Percentiles rank a stretch among this genome's conserved stretches.
These are phyloP conservation scores for Globisporangium uncinulatum DNA, from an alignment of 352 stramenopile genomes.

Conservation along the genomic window DNA sequence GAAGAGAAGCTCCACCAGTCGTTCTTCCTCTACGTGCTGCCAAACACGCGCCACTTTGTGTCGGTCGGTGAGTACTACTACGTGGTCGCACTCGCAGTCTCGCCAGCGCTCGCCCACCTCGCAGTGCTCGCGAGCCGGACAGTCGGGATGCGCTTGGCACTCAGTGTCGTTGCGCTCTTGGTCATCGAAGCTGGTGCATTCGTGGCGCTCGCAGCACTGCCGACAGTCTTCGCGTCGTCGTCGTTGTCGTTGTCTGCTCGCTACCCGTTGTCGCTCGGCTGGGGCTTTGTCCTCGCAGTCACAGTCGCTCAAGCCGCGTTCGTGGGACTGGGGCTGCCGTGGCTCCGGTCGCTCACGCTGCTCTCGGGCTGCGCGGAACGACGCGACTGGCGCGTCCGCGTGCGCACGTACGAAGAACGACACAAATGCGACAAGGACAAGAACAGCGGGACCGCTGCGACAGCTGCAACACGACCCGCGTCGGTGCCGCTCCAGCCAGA, in stretches of 20 bases:
- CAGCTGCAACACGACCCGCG: no score
- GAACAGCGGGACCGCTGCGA: neutral
- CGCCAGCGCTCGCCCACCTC: conserved; percentile 60
- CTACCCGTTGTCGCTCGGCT: conserved; percentile 2
- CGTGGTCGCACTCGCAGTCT: conserved; percentile 57
- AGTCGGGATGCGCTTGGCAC: conserved; percentile 56
- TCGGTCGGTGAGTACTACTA: conserved; percentile 88
- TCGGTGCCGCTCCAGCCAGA: neutral
- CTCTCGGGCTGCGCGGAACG: conserved; percentile 40
- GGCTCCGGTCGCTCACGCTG: conserved; percentile 19
- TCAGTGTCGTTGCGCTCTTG: conserved; percentile 35
- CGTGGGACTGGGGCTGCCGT: conserved; percentile 18
- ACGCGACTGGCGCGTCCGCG: conserved; percentile 29
- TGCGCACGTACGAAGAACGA: conserved; percentile 30
- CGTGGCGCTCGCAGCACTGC: conserved; percentile 16
- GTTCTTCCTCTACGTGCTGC: conserved; percentile 85
- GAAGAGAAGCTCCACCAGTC: conserved; percentile 88
- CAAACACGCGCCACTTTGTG: conserved; percentile 66
- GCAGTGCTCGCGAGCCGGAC: conserved; percentile 41
- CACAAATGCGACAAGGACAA: conserved; percentile 16
- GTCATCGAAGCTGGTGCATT: conserved; percentile 25
- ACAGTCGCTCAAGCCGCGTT: conserved; percentile 21
- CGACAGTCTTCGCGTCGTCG: neutral
- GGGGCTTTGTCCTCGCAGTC: conserved; percentile 17
- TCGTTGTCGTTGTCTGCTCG: no score